Conservation (phyloP, 352 stramenopile genomes). For the Plasmopara viticola region DNA sequence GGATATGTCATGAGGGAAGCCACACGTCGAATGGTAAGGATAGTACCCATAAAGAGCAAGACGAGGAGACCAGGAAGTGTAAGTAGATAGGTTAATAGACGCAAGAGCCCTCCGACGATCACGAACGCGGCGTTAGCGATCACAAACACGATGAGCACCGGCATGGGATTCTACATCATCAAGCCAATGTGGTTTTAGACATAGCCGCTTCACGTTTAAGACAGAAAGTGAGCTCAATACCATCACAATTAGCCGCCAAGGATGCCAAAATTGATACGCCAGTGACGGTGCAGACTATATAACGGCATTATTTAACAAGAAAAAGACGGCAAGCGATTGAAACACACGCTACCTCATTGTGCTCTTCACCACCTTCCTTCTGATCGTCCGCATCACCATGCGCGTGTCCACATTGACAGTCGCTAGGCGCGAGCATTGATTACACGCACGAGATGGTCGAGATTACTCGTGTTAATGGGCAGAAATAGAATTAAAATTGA, state of each 20-base stretch:
- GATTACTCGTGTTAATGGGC: no score
- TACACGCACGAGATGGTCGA: no score
- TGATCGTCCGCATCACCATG: constrained; percentile 16
- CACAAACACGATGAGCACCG: constrained; percentile 43
- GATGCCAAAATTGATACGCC: constrained; percentile 66
- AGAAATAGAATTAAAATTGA: no score
- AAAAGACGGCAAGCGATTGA: neutral
- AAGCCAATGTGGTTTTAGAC: neutral
- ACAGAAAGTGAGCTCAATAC: constrained; percentile 18
- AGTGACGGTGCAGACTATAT: constrained; percentile 26
- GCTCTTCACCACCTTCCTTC: constrained; percentile 7
- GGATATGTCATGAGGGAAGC: constrained; percentile 62
- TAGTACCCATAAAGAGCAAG: constrained; percentile 27
- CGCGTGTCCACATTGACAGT: constrained; percentile 28
- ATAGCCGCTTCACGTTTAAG: constrained; percentile 2
- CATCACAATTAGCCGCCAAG: constrained; percentile 53
- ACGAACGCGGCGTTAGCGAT: constrained; percentile 59
- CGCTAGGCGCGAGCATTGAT: constrained; percentile 22
- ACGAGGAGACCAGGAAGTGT: constrained; percentile 51
- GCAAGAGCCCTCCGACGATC: constrained; percentile 42
- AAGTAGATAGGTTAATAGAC: constrained; percentile 38
- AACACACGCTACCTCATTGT: constrained; percentile 11
- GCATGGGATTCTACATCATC: constrained; percentile 46
- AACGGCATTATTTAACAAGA: neutral
- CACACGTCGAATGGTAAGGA: constrained; percentile 40